phyloP scores from a whole-genome alignment of 1,284 basidiomycete species.

The Malassezia dermatis region DNA sequence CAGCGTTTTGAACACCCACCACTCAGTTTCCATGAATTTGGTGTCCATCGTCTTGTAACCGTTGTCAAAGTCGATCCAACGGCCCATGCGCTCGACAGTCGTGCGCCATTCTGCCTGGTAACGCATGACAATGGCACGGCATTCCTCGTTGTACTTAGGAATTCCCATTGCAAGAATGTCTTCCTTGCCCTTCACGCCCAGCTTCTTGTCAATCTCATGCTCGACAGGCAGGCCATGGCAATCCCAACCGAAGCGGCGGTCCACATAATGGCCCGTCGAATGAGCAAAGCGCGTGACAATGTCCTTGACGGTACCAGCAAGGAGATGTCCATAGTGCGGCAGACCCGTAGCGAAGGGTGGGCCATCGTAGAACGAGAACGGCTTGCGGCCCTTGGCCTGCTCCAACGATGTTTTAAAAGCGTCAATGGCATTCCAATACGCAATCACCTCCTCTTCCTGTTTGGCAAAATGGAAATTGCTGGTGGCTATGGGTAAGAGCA shows the following conservation, averaged over 20 bases:
- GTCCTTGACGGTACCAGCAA: conserved; percentile 80
- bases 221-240: conserved; percentile 97
- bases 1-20: conserved; percentile 97
- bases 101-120: conserved; percentile 85
- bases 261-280: conserved; percentile 84
- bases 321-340: conserved; percentile 72
- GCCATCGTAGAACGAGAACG: conserved; percentile 93
- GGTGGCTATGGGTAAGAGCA: conserved; percentile 47
- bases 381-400: conserved; percentile 75
- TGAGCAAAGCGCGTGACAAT: conserved; percentile 92
- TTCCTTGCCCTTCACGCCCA: conserved; percentile 80
- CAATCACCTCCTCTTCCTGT: conserved; percentile 83
- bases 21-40: conserved; percentile 93
- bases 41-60: conserved; percentile 96
- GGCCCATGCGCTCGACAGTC: conserved; percentile 94
- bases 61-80: conserved; percentile 99
- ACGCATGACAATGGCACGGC: conserved; percentile 93
- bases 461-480: conserved; percentile 75
- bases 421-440: conserved; percentile 91
- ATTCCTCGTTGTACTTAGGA: conserved; percentile 93
- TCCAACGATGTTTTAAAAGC: conserved; percentile 90
- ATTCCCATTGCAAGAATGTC: conserved; percentile 96
- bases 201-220: conserved; percentile 97
- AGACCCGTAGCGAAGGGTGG: conserved; percentile 95
- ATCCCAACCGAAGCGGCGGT: conserved; percentile 96